Conservation (phyloP, 2,329 filamentous ascomycete genomes). For the Ascochyta fabae region DNA sequence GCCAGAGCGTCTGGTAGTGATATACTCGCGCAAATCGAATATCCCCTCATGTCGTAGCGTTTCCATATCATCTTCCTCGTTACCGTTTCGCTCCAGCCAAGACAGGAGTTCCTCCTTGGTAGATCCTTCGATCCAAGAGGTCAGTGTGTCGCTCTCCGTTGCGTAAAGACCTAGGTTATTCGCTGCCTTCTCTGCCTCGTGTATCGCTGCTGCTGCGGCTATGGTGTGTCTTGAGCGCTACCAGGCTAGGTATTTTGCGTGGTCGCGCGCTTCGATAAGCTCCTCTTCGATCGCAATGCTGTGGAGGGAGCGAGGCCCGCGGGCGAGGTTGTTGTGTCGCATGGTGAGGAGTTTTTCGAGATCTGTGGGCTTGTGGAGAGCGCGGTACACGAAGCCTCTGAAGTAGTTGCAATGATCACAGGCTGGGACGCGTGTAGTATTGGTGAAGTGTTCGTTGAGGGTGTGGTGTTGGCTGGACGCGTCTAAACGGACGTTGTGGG, state of each 20-base stretch:
- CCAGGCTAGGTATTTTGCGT: not conserved
- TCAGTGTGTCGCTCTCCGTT: not conserved
- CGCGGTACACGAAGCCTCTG: not conserved
- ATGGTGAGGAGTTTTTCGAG: not conserved
- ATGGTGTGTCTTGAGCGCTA: not conserved
- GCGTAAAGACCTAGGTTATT: not conserved
- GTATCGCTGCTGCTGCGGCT: not conserved
- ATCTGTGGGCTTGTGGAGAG: not conserved
- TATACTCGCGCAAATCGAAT: constrained; percentile 1
- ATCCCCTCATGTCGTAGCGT: not conserved
- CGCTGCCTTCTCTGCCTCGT: not conserved
- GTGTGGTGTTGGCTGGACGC: too few species aligned
- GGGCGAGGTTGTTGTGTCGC: not conserved
- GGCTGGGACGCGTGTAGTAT: too few species aligned
- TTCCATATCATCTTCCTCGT: not conserved
- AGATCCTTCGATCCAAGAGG: not conserved
- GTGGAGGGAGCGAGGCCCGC: not conserved
- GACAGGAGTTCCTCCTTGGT: constrained; percentile 1
- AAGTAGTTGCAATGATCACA: constrained; percentile 7
- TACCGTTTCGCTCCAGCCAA: not conserved
- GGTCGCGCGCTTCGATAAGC: not conserved
- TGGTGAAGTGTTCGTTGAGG: not conserved
- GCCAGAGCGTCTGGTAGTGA: not conserved
- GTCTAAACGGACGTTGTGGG: too few species aligned
- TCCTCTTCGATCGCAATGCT: not conserved